Evolutionary conservation across 2,329 filamentous ascomycete species (phyloP).

Genomic region (Pestalotiopsis sp.): DNA sequence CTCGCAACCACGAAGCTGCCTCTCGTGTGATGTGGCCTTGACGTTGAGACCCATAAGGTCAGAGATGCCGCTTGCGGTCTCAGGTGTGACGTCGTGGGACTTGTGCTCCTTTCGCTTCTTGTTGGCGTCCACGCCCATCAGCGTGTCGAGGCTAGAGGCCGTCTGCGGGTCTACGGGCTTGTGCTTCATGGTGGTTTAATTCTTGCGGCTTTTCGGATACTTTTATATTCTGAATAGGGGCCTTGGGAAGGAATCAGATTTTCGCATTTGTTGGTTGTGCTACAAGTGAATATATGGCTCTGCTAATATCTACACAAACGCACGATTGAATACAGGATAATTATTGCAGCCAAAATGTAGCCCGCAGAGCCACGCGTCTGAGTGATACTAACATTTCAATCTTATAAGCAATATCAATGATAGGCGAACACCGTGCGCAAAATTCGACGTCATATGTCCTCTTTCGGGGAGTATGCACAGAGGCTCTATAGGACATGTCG

Average conservation of each 20-base stretch:
- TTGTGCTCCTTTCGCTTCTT: background rate
- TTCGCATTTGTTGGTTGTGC: background rate
- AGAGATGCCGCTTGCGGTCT: background rate
- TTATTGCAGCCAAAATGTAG: too few relatives aligned
- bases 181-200: background rate
- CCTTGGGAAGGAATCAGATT: background rate
- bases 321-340: too few relatives aligned
- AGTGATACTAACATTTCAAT: background rate
- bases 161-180: background rate
- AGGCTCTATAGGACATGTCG: background rate
- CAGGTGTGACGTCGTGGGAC: background rate
- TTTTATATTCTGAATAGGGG: background rate
- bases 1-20: background rate
- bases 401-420: background rate
- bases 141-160: background rate
- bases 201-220: background rate
- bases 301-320: too few relatives aligned
- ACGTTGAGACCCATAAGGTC: background rate
- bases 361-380: background rate
- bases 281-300: too few relatives aligned
- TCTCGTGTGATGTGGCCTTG: background rate
- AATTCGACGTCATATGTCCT: background rate
- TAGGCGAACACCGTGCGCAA: background rate
- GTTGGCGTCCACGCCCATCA: slow-evolving; percentile 1
- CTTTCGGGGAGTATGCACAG: background rate